These are phyloP conservation scores for Teratosphaeria destructans DNA, from an alignment of 2,329 filamentous ascomycete genomes.

Conservation along the genomic window DNA sequence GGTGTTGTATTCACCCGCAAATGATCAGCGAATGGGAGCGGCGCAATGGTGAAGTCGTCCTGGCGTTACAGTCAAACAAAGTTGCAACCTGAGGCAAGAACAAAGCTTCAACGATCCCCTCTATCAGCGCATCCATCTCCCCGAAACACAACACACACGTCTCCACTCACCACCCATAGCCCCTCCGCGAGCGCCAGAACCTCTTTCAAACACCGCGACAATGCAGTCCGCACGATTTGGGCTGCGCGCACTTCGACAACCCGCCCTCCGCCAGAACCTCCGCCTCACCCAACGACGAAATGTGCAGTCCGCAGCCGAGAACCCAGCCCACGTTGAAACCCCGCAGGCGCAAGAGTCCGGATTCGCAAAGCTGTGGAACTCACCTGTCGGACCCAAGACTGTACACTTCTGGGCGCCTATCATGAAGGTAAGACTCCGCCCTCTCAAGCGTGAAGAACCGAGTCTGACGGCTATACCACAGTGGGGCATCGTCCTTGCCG, in stretches of 20 bases:
- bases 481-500: slow-evolving; percentile 89
- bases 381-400: slow-evolving; percentile 51
- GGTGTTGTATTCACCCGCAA: not conserved
- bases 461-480: slow-evolving; percentile 25
- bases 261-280: slow-evolving; percentile 39
- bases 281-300: slow-evolving; percentile 49
- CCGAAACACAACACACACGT: slow-evolving; percentile 1
- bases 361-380: slow-evolving; percentile 59
- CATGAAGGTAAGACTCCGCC: slow-evolving; percentile 56
- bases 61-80: not conserved
- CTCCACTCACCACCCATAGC: not conserved
- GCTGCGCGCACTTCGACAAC: slow-evolving; percentile 45
- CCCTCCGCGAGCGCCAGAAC: not conserved
- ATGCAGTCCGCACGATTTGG: slow-evolving; percentile 41
- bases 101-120: not conserved
- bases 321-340: slow-evolving; percentile 17
- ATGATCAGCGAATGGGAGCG: not conserved
- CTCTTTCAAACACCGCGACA: not conserved
- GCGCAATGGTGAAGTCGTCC: not conserved
- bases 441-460: not conserved
- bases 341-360: slow-evolving; percentile 22
- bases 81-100: not conserved
- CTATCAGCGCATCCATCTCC: slow-evolving; percentile 1
- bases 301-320: slow-evolving; percentile 52
- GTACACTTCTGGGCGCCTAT: slow-evolving; percentile 99